phyloP scores from a whole-genome alignment of 345 rosid species.

The Abelmoschus esculentus region DNA sequence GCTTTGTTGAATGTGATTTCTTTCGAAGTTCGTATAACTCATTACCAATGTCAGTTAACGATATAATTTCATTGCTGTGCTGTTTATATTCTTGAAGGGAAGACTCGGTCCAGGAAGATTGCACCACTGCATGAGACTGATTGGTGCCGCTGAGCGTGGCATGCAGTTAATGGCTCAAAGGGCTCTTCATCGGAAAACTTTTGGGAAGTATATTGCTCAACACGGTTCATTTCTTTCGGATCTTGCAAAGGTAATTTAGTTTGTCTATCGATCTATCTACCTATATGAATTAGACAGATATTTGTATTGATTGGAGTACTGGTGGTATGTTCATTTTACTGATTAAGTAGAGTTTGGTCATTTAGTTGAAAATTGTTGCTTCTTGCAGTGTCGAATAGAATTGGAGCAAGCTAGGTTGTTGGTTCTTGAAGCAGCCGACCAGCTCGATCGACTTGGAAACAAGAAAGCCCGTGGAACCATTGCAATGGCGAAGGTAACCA shows the following conservation, averaged over 20 bases:
- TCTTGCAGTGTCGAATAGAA: too few species aligned
- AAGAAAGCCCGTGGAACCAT: conserved; percentile 71
- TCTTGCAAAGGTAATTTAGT: too few species aligned
- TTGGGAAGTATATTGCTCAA: too few species aligned
- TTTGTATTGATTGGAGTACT: too few species aligned
- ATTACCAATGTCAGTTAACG: not conserved
- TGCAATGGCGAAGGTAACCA: conserved; percentile 87
- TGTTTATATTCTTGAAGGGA: conserved; percentile 51
- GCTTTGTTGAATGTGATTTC: not conserved
- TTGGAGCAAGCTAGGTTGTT: conserved; percentile 57
- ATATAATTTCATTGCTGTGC: not conserved
- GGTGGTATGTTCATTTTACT: not conserved
- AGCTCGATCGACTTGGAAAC: conserved; percentile 92
- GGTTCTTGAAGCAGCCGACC: conserved; percentile 91
- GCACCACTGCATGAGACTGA: conserved; percentile 61
- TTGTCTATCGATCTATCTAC: not conserved
- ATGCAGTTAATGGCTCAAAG: too few species aligned
- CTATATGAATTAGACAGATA: too few species aligned
- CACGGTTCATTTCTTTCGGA: too few species aligned
- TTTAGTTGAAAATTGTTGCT: too few species aligned
- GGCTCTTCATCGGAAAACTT: too few species aligned
- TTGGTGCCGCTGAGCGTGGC: conserved; percentile 30
- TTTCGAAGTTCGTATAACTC: not conserved
- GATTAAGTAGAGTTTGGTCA: not conserved
- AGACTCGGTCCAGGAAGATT: conserved; percentile 97